These are phyloP conservation scores for Stephanodiscus minutulus DNA, from an alignment of 108 stramenopile genomes.

Conservation along the genomic window DNA sequence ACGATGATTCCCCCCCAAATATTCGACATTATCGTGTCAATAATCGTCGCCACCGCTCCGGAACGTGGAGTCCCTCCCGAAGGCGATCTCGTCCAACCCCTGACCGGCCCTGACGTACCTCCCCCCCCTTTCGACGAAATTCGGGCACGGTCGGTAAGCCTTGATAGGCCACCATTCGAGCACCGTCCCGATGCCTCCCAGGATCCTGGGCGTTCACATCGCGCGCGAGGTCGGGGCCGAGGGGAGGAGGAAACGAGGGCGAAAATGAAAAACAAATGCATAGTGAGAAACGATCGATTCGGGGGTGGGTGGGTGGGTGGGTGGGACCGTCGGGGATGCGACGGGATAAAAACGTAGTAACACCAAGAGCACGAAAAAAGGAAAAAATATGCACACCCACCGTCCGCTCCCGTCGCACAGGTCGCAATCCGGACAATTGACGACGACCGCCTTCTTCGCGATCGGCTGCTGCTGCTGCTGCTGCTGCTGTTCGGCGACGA, in stretches of 20 bases:
- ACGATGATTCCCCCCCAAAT: no score
- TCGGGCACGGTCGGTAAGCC: conserved; percentile 89
- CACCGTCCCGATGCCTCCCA: conserved; percentile 77
- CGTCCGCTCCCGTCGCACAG: conserved; percentile 83
- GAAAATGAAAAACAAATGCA: no score
- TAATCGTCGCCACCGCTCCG: not conserved
- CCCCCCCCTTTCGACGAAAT: conserved; percentile 79
- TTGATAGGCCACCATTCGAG: conserved; percentile 89
- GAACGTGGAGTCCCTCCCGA: conserved; percentile 72
- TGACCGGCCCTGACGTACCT: conserved; percentile 72
- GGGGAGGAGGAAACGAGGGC: no score
- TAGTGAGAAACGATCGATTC: no score
- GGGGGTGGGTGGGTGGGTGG: no score
- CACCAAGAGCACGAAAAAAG: not conserved
- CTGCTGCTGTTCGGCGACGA: not conserved
- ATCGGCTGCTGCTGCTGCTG: not conserved
- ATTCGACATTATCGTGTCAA: no score
- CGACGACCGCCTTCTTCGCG: conserved; percentile 13
- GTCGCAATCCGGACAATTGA: conserved; percentile 84
- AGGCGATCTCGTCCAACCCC: conserved; percentile 85
- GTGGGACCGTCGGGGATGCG: no score
- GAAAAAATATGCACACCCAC: conserved; percentile 39
- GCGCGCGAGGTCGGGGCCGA: no score
- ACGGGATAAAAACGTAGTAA: conserved; percentile 3
- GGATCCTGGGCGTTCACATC: no score